Conservation (phyloP, 306 rosid genomes). For the barrel medic (Medicago truncatula) region DNA sequence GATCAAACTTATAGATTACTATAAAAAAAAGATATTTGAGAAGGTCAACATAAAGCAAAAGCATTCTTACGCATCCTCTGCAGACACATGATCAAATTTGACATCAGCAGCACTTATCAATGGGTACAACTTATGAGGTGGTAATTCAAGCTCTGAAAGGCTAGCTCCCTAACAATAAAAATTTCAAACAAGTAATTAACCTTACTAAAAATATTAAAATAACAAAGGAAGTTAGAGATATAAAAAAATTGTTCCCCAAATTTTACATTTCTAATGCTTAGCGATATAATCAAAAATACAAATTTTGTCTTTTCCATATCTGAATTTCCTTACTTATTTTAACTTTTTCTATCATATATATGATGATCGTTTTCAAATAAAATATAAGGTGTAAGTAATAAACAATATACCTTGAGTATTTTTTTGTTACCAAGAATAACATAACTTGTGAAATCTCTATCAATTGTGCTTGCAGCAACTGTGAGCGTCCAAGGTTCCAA, state of each 20-base stretch:
- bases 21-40: not conserved
- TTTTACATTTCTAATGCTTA: not conserved
- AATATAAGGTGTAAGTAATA: too few relatives aligned
- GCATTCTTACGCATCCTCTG: constrained; percentile 45
- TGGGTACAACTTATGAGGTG: constrained; percentile 54
- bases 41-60: not conserved
- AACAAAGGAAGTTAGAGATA: not conserved
- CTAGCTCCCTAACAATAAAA: constrained; percentile 57
- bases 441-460: constrained; percentile 50
- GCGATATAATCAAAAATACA: too few relatives aligned
- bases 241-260: not conserved
- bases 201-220: not conserved
- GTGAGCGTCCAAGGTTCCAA: constrained; percentile 67
- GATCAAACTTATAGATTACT: too few relatives aligned
- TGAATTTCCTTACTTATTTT: too few relatives aligned
- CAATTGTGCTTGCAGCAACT: constrained; percentile 74
- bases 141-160: constrained; percentile 52
- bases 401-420: constrained; percentile 43
- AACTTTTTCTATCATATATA: too few relatives aligned
- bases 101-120: constrained; percentile 53
- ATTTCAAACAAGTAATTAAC: not conserved
- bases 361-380: too few relatives aligned
- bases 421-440: constrained; percentile 58
- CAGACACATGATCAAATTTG: not conserved
- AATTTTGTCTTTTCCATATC: too few relatives aligned